Evolutionary conservation across 1,139 yeast genomes (phyloP), one percentile per base, ranked within the genome.

Genomic region (Taphrina flavorubra): DNA sequence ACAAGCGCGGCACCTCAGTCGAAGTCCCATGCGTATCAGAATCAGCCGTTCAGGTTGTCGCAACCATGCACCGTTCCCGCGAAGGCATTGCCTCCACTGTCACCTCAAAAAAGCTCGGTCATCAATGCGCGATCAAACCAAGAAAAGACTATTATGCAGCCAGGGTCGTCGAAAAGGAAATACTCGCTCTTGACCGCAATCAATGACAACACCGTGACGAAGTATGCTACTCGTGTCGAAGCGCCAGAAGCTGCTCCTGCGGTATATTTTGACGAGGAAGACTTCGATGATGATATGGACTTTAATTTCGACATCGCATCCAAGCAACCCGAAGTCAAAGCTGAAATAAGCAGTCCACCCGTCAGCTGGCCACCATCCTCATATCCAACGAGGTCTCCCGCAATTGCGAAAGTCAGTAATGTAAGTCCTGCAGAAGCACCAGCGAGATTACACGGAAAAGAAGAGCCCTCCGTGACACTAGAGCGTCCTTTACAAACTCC

Each of bases 231-330:
- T 13, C 53, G 51, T 8, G 20, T 20, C 31, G 49, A 39, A 25
- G 36, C 42, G 6, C 13, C 34, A 3, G 55, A 20, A 8, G 55
- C 13, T 8, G 42, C 58, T 6, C 14, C 42, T 11, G 63, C 56
- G 14, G 65, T 70, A 25, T 51, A 53, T 36, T 53, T 70, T 36
- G 58, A 69, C 46, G 69, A 70, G 61, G 63, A 55, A 36, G 71
- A 70, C 59, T 61, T 70, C 11, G 71, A 70, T 34, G 71, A 70
- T 44, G 68, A 70, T 31, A 25, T 69, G 18, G 49, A 61, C 11
- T 39, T 64, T 20, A 65, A 69, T 20, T 65, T 64, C 39, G 65
- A 69, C 16, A 53, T 40, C 44, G 69, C 57, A 51, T 42, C 40
- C 40, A 49, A 18, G 31, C 47, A 46, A 51, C 37, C 44, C 60